These are phyloP conservation scores for Microbotryum intermedium DNA, from an alignment of 1,284 basidiomycete genomes.

Conservation along the genomic window DNA sequence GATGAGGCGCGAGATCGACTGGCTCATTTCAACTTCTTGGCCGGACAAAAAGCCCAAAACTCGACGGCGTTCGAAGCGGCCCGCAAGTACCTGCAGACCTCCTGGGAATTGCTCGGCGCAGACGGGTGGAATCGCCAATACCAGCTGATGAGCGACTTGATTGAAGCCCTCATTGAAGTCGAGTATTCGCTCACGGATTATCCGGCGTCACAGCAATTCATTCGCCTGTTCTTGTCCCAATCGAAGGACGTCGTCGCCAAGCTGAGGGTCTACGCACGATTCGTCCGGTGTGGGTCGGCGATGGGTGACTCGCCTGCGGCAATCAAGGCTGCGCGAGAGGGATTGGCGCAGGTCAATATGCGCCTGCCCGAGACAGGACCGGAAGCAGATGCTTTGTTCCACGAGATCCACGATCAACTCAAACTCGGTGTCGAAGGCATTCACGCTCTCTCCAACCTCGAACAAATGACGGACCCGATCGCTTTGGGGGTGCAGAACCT, in stretches of 20 bases:
- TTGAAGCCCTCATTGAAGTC: slow-evolving; percentile 19
- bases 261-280: slow-evolving; percentile 54
- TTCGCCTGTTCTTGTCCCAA: slow-evolving; percentile 17
- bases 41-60: slow-evolving; percentile 12
- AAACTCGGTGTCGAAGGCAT: neutral
- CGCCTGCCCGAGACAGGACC: slow-evolving; percentile 5
- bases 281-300: slow-evolving; percentile 28
- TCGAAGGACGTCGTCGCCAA: slow-evolving; percentile 61
- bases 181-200: slow-evolving; percentile 29
- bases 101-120: slow-evolving; percentile 20
- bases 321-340: slow-evolving; percentile 20
- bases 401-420: neutral
- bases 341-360: slow-evolving; percentile 13
- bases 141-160: slow-evolving; percentile 17
- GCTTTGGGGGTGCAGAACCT: slow-evolving; percentile 12
- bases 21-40: slow-evolving; percentile 21
- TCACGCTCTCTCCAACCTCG: neutral
- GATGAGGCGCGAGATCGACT: slow-evolving; percentile 14
- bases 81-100: slow-evolving; percentile 14
- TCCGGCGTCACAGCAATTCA: slow-evolving; percentile 19
- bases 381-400: neutral
- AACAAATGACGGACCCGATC: slow-evolving; percentile 2
- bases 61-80: slow-evolving; percentile 27
- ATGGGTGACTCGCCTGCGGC: slow-evolving; percentile 14
- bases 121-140: slow-evolving; percentile 13